A percentile compares a stretch with the other conserved stretches of the same genome.
phyloP scores from a whole-genome alignment of 2,329 filamentous ascomycete species.

The Hymenoscyphus infarciens region DNA sequence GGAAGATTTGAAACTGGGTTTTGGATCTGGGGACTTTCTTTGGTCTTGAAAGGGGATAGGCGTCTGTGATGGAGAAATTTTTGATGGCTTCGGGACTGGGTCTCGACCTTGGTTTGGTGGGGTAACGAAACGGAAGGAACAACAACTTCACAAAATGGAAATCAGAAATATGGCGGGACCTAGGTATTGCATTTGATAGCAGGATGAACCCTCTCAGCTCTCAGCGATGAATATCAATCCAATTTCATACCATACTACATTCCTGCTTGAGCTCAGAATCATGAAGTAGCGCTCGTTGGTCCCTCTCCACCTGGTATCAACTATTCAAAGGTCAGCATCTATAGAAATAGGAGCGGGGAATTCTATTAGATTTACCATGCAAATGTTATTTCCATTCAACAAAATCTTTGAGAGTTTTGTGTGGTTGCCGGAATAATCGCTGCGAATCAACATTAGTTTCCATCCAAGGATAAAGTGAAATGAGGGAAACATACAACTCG shows the following conservation, averaged over 20 bases:
- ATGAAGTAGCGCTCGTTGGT: slow-evolving; percentile 41
- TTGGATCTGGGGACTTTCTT: neutral
- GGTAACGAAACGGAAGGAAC: too few species aligned
- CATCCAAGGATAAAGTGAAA: neutral
- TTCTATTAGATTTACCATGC: slow-evolving; percentile 67
- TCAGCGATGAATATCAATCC: neutral
- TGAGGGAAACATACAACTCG: slow-evolving; percentile 67
- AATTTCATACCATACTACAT: neutral
- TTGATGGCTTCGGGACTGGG: neutral
- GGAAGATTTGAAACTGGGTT: neutral
- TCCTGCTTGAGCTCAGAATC: slow-evolving; percentile 8
- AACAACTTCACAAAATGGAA: neutral
- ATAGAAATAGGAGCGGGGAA: neutral
- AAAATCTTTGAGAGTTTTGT: slow-evolving; percentile 91
- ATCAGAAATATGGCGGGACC: neutral
- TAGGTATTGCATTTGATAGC: neutral
- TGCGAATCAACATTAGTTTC: slow-evolving; percentile 46
- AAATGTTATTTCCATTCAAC: slow-evolving; percentile 96
- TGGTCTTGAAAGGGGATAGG: too few species aligned
- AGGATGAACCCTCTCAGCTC: neutral
- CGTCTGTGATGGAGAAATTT: neutral
- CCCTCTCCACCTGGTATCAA: slow-evolving; percentile 77
- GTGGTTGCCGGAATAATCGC: slow-evolving; percentile 85
- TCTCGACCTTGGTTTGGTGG: neutral
- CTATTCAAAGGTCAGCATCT: slow-evolving; percentile 39